Evolutionary conservation across 495 filamentous ascomycete genomes (phyloP).

Genomic region (Penicillium cosmopolitanum): DNA sequence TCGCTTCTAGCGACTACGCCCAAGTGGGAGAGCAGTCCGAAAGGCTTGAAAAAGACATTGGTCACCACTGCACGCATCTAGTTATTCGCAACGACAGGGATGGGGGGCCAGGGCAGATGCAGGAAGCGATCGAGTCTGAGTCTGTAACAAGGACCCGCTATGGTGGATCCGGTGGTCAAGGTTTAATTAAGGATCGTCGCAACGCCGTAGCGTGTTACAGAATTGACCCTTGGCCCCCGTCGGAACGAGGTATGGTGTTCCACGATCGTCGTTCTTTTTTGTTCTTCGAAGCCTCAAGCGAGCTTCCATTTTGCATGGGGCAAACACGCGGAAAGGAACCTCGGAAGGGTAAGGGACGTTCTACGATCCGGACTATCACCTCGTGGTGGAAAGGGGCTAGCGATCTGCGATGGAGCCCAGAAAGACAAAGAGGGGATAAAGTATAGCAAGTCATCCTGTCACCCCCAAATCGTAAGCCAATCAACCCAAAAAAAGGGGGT

Average conservation of each 20-base stretch:
- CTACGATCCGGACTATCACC: slow-evolving; percentile 13
- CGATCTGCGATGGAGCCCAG: slow-evolving; percentile 13
- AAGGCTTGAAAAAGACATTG: slow-evolving; percentile 11
- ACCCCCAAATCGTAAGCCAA: background rate
- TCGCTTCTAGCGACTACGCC: slow-evolving; percentile 15
- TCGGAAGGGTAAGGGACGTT: slow-evolving; percentile 23
- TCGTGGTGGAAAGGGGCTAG: background rate
- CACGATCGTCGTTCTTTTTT: slow-evolving; percentile 30
- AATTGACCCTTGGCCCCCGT: slow-evolving; percentile 35
- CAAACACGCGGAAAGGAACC: slow-evolving; percentile 10
- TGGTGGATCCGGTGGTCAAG: slow-evolving; percentile 42
- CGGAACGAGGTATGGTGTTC: slow-evolving; percentile 15
- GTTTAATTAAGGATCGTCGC: slow-evolving; percentile 53
- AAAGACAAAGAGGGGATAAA: slow-evolving; percentile 4
- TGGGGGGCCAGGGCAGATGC: background rate
- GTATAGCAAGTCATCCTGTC: slow-evolving; percentile 3
- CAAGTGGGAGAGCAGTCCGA: slow-evolving; percentile 23
- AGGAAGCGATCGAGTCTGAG: slow-evolving; percentile 29
- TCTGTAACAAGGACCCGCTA: slow-evolving; percentile 27
- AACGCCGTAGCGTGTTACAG: slow-evolving; percentile 40
- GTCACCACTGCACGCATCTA: background rate
- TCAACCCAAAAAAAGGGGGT: slow-evolving; percentile 10
- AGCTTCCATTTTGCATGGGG: slow-evolving; percentile 21
- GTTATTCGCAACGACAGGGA: background rate
- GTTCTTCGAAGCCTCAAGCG: slow-evolving; percentile 29